Percentiles rank a stretch among this genome's conserved stretches.
These are phyloP conservation scores for Colletotrichum godetiae DNA, from an alignment of 2,329 filamentous ascomycete species.

Conservation along the genomic window DNA sequence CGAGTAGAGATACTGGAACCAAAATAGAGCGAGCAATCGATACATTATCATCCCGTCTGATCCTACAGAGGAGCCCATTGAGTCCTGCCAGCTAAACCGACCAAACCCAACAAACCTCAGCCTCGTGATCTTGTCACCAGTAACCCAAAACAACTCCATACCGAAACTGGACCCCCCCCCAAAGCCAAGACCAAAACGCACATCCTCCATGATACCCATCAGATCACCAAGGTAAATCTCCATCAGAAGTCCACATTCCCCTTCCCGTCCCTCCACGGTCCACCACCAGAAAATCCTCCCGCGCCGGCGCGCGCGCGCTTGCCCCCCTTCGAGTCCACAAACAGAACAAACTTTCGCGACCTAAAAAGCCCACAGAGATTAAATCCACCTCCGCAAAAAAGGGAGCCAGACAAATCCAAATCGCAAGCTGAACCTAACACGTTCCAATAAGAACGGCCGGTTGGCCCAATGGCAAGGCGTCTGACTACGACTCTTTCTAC, in stretches of 20 bases:
- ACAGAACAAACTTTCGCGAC: too few species aligned
- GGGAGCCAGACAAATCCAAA: not conserved
- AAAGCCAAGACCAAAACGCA: not conserved
- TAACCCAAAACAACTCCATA: not conserved
- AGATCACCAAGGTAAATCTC: not conserved
- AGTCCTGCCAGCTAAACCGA: not conserved
- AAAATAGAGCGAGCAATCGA: not conserved
- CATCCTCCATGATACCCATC: not conserved
- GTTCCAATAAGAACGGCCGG: conserved; percentile 5
- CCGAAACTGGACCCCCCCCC: not conserved
- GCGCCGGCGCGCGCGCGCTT: too few species aligned
- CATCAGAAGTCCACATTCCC: not conserved
- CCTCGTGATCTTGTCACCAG: not conserved
- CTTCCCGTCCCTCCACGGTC: not conserved
- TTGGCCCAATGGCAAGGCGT: conserved; percentile 52
- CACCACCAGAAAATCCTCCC: not conserved
- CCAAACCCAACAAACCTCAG: not conserved
- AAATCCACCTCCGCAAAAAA: not conserved
- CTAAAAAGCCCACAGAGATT: not conserved
- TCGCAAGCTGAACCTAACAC: not conserved
- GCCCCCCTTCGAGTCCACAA: not conserved
- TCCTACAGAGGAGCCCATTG: not conserved
- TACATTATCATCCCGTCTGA: not conserved
- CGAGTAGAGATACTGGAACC: not conserved
- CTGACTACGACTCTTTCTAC: conserved; percentile 46